A percentile compares a stretch with the other conserved stretches of the same genome.
These are phyloP conservation scores for Beauveria rudraprayagi DNA, from an alignment of 2,329 filamentous ascomycete species.

Conservation along the genomic window DNA sequence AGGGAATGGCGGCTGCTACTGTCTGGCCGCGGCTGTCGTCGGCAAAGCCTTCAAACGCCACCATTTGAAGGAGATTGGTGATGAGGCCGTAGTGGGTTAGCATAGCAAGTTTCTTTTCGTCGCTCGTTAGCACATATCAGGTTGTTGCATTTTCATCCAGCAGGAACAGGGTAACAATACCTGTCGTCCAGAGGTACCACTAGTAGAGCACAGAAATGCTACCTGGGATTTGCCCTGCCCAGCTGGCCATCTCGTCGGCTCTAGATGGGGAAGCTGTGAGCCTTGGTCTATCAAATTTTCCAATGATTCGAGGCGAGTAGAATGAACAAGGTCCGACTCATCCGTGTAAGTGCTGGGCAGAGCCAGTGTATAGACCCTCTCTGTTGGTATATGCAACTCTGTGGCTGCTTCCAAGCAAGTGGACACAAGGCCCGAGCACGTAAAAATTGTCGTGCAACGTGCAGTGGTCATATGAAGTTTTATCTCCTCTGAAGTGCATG, in stretches of 20 bases:
- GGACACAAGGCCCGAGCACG: background rate
- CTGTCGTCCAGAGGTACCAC: slow-evolving; percentile 13
- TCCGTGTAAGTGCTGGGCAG: background rate
- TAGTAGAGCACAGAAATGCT: slow-evolving; percentile 10
- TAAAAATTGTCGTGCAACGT: background rate
- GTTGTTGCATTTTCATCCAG: too few relatives aligned
- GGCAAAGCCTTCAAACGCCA: background rate
- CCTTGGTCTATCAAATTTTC: background rate
- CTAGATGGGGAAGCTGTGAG: background rate
- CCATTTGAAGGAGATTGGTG: slow-evolving; percentile 4
- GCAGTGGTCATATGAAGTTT: background rate
- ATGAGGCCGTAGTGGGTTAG: slow-evolving; percentile 7
- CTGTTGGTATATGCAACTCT: background rate
- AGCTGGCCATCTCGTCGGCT: background rate
- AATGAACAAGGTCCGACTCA: background rate
- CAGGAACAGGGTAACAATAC: background rate
- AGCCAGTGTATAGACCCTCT: background rate
- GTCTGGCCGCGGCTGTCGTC: background rate
- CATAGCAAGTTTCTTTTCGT: background rate
- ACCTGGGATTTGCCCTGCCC: background rate
- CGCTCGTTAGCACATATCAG: background rate
- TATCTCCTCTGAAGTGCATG: background rate
- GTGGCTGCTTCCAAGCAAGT: background rate
- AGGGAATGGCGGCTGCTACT: background rate
- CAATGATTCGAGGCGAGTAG: background rate